Evolutionary conservation across 2,329 filamentous ascomycete species (phyloP).

Genomic region (Teratosphaeria pseudoeucalypti): DNA sequence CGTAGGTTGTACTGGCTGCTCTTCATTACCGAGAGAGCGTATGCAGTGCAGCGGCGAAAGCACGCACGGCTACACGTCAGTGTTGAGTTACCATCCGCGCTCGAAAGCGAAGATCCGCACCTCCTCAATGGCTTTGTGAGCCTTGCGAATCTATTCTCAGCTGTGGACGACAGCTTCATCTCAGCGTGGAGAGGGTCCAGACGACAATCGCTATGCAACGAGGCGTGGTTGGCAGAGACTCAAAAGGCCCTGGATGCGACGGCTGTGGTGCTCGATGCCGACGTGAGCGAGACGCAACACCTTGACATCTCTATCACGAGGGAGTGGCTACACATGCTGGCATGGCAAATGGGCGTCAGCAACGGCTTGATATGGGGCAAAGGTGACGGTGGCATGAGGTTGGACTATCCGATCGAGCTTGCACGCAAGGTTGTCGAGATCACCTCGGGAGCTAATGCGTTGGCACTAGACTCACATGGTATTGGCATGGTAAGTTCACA

Average conservation of each 20-base stretch:
- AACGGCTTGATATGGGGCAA: slow-evolving; percentile 27
- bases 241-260: slow-evolving; percentile 25
- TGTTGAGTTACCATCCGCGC: slow-evolving; percentile 22
- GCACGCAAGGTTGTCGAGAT: slow-evolving; percentile 25
- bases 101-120: slow-evolving; percentile 24
- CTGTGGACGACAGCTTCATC: slow-evolving; percentile 27
- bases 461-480: slow-evolving; percentile 25
- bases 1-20: slow-evolving; percentile 27
- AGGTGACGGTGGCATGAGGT: slow-evolving; percentile 23
- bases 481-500: slow-evolving; percentile 25
- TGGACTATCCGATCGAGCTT: slow-evolving; percentile 28
- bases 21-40: slow-evolving; percentile 28
- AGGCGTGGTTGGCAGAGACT: slow-evolving; percentile 24
- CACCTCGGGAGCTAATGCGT: slow-evolving; percentile 16
- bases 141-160: slow-evolving; percentile 25
- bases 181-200: slow-evolving; percentile 25
- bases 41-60: slow-evolving; percentile 26
- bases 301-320: slow-evolving; percentile 25
- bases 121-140: slow-evolving; percentile 27
- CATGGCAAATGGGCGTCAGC: slow-evolving; percentile 29
- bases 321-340: slow-evolving; percentile 28
- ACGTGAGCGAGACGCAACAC: slow-evolving; percentile 25
- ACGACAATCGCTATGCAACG: slow-evolving; percentile 23
- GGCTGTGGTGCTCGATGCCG: slow-evolving; percentile 14
- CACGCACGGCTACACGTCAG: slow-evolving; percentile 22